Percentiles rank a stretch among this genome's conserved stretches.
These are phyloP conservation scores for Rosa persica DNA, from an alignment of 306 rosid species.

Conservation along the genomic window DNA sequence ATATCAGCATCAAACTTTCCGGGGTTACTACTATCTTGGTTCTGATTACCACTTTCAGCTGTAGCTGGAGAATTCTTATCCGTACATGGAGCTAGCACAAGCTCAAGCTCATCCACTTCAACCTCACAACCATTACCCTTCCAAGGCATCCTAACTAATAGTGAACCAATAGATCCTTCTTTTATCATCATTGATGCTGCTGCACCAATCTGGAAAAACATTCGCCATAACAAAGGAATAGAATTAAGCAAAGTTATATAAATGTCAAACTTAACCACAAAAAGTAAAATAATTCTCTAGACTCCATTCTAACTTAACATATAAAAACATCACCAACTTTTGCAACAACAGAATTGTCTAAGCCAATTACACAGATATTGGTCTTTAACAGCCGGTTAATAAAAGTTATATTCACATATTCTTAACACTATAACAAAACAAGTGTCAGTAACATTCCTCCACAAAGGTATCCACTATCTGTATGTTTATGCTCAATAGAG, in stretches of 20 bases:
- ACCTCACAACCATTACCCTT: constrained; percentile 77
- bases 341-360: neutral
- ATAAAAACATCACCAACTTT: neutral
- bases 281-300: neutral
- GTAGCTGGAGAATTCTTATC: constrained; percentile 30
- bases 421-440: neutral
- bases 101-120: constrained; percentile 85
- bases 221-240: constrained; percentile 18
- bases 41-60: constrained; percentile 44
- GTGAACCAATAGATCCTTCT: constrained; percentile 88
- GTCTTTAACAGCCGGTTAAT: neutral
- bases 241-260: neutral
- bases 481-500: too few species aligned
- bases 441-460: neutral
- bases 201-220: constrained; percentile 43
- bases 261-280: neutral
- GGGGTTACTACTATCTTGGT: constrained; percentile 31
- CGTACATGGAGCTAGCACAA: constrained; percentile 61
- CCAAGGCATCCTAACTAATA: constrained; percentile 88
- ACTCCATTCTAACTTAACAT: neutral
- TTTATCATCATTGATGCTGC: constrained; percentile 53
- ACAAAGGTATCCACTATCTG: too few species aligned
- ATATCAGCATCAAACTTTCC: constrained; percentile 38
- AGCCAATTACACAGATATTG: neutral
- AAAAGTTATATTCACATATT: neutral